Conservation (phyloP, 441 rosid species). For the Dalechampia spathulata region DNA sequence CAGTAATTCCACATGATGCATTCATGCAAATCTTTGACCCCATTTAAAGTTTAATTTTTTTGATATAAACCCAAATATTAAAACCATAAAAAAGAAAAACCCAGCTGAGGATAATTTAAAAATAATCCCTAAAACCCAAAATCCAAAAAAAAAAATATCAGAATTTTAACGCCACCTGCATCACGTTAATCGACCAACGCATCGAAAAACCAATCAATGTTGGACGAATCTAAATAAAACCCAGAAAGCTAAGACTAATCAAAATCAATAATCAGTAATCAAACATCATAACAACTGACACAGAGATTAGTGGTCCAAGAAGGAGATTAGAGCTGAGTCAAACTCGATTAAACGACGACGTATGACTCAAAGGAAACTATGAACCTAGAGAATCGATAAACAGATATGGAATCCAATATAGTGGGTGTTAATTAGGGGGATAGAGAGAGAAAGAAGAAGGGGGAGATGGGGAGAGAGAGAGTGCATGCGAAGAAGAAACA, state of each 20-base stretch:
- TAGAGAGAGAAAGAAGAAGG: too few species aligned
- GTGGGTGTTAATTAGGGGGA: too few species aligned
- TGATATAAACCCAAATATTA: conserved; percentile 5
- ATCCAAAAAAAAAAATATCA: conserved; percentile 21
- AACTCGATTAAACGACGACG: too few species aligned
- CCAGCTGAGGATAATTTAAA: not conserved
- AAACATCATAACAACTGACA: not conserved
- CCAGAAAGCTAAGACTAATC: not conserved
- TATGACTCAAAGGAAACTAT: too few species aligned
- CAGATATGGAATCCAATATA: too few species aligned
- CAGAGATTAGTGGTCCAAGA: too few species aligned
- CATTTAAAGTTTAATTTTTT: conserved; percentile 22
- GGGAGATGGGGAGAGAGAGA: conserved; percentile 34
- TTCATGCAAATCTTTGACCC: conserved; percentile 80
- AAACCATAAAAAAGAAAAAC: conserved; percentile 1
- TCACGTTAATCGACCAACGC: not conserved
- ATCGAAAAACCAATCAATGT: not conserved
- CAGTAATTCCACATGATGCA: conserved; percentile 46
- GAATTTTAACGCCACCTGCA: conserved; percentile 24
- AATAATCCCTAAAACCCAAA: conserved; percentile 32
- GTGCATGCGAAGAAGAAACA: conserved; percentile 52
- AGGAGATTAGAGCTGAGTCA: too few species aligned
- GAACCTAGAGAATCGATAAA: too few species aligned
- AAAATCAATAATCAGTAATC: not conserved
- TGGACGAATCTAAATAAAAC: not conserved